phyloP scores from a whole-genome alignment of 106 monocot genomes.

The Gastrodia elata region DNA sequence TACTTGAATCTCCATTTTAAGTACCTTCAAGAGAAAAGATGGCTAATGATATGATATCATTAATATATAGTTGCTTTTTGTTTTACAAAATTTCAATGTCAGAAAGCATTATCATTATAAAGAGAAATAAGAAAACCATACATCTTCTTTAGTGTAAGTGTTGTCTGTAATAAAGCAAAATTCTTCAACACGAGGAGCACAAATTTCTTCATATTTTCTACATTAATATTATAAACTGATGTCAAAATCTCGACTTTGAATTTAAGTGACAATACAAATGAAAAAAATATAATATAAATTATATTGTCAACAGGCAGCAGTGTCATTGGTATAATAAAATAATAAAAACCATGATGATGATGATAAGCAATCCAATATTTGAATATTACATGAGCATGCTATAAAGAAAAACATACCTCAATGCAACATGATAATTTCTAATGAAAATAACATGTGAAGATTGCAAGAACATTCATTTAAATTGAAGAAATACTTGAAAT shows the following conservation, averaged over 20 bases:
- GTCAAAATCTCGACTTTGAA: neutral
- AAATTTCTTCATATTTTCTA: slow-evolving; percentile 45
- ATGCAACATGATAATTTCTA: neutral
- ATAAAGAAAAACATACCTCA: neutral
- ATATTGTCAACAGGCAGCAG: neutral
- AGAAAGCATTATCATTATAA: neutral
- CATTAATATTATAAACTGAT: neutral
- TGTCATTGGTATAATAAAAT: neutral
- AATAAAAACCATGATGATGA: too few species aligned
- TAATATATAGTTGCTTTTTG: neutral
- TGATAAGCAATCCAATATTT: neutral
- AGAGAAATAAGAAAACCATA: slow-evolving; percentile 3
- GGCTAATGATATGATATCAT: neutral
- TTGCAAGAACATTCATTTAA: neutral
- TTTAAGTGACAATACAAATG: neutral
- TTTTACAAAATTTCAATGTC: neutral
- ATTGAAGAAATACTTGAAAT: too few species aligned
- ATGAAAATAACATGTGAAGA: neutral
- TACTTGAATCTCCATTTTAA: slow-evolving; percentile 70
- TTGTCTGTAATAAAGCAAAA: slow-evolving; percentile 52
- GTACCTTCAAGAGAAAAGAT: slow-evolving; percentile 37
- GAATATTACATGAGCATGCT: neutral
- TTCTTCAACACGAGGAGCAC: slow-evolving; percentile 38
- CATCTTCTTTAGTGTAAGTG: slow-evolving; percentile 39
- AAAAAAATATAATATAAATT: neutral